Evolutionary conservation across 23 red algal species (phyloP).

Genomic region (Pyropia yezoensis): DNA sequence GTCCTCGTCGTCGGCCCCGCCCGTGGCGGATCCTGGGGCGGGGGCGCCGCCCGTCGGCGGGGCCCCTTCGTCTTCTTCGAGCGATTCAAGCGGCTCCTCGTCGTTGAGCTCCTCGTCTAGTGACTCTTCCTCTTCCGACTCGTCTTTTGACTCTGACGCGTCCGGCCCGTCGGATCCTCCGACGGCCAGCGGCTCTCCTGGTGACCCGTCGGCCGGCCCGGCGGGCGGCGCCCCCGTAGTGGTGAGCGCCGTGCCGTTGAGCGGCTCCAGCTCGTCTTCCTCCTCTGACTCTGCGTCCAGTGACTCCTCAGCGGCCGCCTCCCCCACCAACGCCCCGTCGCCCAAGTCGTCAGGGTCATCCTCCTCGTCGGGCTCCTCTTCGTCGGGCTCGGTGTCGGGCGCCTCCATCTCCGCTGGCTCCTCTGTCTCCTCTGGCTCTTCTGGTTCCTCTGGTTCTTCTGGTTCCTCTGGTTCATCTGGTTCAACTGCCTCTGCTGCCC

Average conservation of each 20-base stretch:
- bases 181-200: no score
- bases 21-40: no score
- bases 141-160: background rate
- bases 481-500: no score
- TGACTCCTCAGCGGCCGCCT: background rate
- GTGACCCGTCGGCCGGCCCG: no score
- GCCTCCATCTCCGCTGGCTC: background rate
- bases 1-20: no score
- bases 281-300: background rate
- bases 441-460: background rate
- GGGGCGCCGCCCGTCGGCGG: no score
- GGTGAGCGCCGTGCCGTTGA: background rate
- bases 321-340: background rate
- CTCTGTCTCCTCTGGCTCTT: background rate
- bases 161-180: no score
- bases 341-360: no score
- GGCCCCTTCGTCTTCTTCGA: no score
- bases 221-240: no score
- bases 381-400: background rate
- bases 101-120: background rate
- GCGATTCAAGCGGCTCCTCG: no score
- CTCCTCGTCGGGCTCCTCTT: background rate
- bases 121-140: background rate
- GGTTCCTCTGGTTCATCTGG: no score
- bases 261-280: background rate